Evolutionary conservation across 2,329 filamentous ascomycete genomes (phyloP).

Genomic region (Penicillium sp.): DNA sequence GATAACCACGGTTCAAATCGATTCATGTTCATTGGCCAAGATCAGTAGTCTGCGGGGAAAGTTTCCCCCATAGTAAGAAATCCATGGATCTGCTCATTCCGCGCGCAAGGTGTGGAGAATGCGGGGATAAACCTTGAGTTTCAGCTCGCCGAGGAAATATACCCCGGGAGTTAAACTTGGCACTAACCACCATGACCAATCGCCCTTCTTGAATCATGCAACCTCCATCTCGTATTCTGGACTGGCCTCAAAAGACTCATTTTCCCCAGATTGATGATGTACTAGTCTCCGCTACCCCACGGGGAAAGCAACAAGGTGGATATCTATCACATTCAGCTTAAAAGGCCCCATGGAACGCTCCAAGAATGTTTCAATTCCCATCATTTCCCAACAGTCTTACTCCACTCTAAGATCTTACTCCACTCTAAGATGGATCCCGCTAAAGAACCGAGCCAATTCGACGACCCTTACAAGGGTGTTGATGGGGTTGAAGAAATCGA

Average conservation of each 20-base stretch:
- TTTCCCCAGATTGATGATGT: not conserved
- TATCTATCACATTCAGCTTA: not conserved
- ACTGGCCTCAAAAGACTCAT: not conserved
- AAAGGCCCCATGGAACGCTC: not conserved
- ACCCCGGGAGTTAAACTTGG: not conserved
- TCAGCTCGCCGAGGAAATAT: not conserved
- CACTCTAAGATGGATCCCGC: not conserved
- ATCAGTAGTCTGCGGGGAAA: not conserved
- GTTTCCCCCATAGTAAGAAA: not conserved
- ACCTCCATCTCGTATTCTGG: not conserved
- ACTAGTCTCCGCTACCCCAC: not conserved
- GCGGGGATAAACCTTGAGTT: not conserved
- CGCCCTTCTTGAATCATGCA: not conserved
- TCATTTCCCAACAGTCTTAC: not conserved
- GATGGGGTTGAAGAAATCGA: conserved; percentile 11
- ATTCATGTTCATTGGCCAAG: not conserved
- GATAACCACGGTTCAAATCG: not conserved
- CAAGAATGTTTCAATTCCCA: not conserved
- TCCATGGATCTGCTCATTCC: no score
- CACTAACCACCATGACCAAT: not conserved
- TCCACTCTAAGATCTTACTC: not conserved
- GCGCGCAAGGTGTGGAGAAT: not conserved
- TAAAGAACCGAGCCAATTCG: not conserved
- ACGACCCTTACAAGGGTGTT: not conserved
- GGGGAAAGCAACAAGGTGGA: not conserved